Evolutionary conservation across 768 basidiomycete genomes (phyloP).

Genomic region (Epithele typhae): DNA sequence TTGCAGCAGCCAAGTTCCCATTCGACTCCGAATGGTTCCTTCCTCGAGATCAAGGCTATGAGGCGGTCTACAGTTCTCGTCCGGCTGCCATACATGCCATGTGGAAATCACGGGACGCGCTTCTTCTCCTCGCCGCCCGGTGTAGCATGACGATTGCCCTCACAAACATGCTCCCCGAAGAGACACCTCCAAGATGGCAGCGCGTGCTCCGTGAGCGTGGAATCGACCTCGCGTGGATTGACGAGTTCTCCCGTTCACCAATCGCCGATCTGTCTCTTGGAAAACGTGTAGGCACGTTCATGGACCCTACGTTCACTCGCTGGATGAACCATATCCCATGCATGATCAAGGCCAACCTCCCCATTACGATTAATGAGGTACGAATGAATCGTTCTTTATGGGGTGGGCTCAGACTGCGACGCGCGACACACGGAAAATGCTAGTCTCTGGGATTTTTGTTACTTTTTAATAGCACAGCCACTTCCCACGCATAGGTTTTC

Average conservation of each 20-base stretch:
- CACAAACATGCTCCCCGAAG: neutral
- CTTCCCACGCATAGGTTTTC: too few species aligned
- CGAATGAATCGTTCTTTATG: too few species aligned
- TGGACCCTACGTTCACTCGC: neutral
- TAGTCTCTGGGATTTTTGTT: too few species aligned
- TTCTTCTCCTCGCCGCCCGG: neutral
- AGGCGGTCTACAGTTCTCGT: neutral
- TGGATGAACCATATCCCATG: conserved; percentile 1
- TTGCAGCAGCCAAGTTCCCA: neutral
- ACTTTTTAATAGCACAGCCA: too few species aligned
- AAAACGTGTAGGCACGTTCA: neutral
- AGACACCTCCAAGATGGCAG: neutral
- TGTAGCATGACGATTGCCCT: conserved; percentile 3
- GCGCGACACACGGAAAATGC: too few species aligned
- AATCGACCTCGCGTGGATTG: neutral
- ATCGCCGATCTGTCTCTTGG: neutral
- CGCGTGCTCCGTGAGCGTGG: neutral
- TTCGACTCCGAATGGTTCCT: neutral
- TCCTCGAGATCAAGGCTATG: neutral
- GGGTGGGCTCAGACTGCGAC: too few species aligned
- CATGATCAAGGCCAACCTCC: conserved; percentile 1
- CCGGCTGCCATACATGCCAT: neutral
- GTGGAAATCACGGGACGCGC: neutral
- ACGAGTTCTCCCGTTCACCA: neutral
- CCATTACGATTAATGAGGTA: neutral